A percentile compares a stretch with the other conserved stretches of the same genome.
Evolutionary conservation across 1,284 basidiomycete genomes (phyloP).

Genomic region (Trichosporon asahii): DNA sequence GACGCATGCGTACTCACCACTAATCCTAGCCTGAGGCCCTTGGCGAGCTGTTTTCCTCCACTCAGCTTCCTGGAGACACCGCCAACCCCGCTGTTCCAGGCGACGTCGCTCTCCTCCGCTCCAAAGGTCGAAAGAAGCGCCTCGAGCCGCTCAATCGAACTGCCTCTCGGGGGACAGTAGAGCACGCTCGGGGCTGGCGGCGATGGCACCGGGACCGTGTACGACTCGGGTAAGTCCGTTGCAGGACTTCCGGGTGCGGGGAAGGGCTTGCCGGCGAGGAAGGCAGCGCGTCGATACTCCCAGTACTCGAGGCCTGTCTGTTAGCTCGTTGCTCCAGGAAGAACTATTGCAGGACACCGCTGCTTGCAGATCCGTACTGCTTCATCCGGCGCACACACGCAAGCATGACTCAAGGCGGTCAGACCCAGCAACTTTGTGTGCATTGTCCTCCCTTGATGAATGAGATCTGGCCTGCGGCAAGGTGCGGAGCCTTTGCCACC

Average conservation of each 20-base stretch:
- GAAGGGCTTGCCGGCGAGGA: slow-evolving; percentile 37
- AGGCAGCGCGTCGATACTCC: slow-evolving; percentile 43
- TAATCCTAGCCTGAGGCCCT: slow-evolving; percentile 39
- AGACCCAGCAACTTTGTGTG: neutral
- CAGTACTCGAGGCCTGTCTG: slow-evolving; percentile 42
- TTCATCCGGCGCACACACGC: neutral
- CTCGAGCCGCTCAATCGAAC: slow-evolving; percentile 35
- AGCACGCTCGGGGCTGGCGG: slow-evolving; percentile 19
- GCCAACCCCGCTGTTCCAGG: slow-evolving; percentile 43
- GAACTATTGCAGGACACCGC: too few relatives aligned
- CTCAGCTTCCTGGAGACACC: slow-evolving; percentile 35
- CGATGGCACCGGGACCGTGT: slow-evolving; percentile 25
- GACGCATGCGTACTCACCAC: slow-evolving; percentile 35
- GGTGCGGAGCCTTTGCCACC: neutral
- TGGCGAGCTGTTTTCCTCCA: slow-evolving; percentile 35
- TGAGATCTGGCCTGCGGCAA: neutral
- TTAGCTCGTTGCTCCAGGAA: slow-evolving; percentile 7
- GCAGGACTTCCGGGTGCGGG: slow-evolving; percentile 21
- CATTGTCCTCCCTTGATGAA: neutral
- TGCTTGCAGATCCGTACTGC: too few relatives aligned
- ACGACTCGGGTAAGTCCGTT: slow-evolving; percentile 19
- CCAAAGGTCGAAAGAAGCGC: slow-evolving; percentile 34
- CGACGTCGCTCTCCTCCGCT: slow-evolving; percentile 35
- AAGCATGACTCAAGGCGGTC: neutral
- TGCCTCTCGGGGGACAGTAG: neutral